Evolutionary conservation across 1,284 basidiomycete species (phyloP), one percentile per base, ranked within the genome.

Genomic region (Ganoderma multipileum): DNA sequence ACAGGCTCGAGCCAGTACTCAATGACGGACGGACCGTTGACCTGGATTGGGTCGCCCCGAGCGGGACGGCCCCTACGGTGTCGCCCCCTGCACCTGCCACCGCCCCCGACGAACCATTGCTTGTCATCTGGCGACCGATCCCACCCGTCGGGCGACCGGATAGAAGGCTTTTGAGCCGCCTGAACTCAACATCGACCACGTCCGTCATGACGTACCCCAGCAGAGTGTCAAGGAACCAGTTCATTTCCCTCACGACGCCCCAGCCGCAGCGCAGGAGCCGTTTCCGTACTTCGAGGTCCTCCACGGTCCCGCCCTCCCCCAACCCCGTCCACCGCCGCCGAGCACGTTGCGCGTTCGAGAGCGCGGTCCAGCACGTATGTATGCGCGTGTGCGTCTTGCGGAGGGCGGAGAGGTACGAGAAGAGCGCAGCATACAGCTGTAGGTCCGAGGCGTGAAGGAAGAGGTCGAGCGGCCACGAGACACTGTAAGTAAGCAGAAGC

Each of bases 131-230:
- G 41, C 71, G 73, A 12, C 68, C 71, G 12, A 75, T 26, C 12
- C 61, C 58, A 9, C 50, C 64, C 11, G 61, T 30, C 26, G 71
- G 71, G 50, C 60, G 74, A 33, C 71, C 73, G 4, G 74, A 69
- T 16, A 95, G 80, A 50, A 88, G 80, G 39, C 83, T 85, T 74
- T 90, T 92, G 72, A 96, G 80, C 71, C 86, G 84, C 67, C 85
- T 81, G 76, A 92, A 96, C 78, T 97, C 95, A 18, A 91, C 88
- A 69, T 96, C 95, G 38, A 97, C 86, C 8, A 97, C 94, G 73
- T 97, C 95, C 72, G 89, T 93, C 93, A 95, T 94, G 70, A 94
- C 87, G 78, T 96, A 95, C 8, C 90, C 90, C 61, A 94, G 81
- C 9, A 96, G 77, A 41, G 89, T 91, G 76, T 96, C 95, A 67